Base-by-base conservation (phyloP, 2,329 filamentous ascomycete species). In the Cytospora mali region DNA sequence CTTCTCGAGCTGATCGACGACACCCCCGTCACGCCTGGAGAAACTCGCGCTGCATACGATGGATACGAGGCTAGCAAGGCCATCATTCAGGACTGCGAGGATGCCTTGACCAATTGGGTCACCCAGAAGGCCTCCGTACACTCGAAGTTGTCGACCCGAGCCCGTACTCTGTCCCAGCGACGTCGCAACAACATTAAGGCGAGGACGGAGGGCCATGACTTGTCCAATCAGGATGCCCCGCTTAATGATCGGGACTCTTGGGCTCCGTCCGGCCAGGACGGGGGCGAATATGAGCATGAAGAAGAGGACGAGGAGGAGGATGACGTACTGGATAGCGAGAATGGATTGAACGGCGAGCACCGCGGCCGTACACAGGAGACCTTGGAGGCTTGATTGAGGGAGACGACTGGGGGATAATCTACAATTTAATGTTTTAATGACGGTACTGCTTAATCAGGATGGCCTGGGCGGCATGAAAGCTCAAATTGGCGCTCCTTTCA, bases 71-170 rank as follows among this genome's bases (percentile, higher is more conserved):
- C 93, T 66, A 96, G 92, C 85, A 98, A 97, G 81, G 94, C 91
- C 67, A 98, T 99, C 78, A 98, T 99, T 73, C 95, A 99, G 80
- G 95, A 99, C 78, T 99, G 95, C 76, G 95, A 99, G 79, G 93
- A 98, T 74, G 86, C 95, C 1, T 88, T 99, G 65, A 97, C 93
- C 75, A 97, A 97, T 82, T 99, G 95, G 95, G 93, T 98, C 46
- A 85, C 88, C 62, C 89, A 92, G 71, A 95, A 96, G 73, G 94
- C 95, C 6, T 89, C 92, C 52, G 93, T 99, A 69, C 90, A 85
- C 62, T 89, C 93, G 67, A 93, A 92, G 75, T 87, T 99, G 55
- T 97, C 92, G 5, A 90, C 88, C 21, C 92, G 95, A 64, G 88
- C 94, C 48, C 92, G 93, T 69, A 96, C 89, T 18, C 85, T 98